Evolutionary conservation across 163 green algal species (phyloP).

Genomic region (Chloromonas sp.): DNA sequence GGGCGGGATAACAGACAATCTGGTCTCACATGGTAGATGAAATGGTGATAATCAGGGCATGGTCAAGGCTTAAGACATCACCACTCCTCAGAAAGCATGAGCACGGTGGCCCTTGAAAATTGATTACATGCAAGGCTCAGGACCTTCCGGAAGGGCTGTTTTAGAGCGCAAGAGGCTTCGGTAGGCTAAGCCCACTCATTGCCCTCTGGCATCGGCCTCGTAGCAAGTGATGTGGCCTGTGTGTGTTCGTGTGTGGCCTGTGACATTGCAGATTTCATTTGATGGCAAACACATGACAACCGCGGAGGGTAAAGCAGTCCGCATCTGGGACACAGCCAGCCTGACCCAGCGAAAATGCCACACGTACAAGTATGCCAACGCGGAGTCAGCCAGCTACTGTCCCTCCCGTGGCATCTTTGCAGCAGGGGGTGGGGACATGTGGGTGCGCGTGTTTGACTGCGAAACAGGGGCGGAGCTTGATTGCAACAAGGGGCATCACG

Average conservation of each 20-base stretch:
- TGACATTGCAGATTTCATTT: constrained; percentile 31
- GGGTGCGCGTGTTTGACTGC: constrained; percentile 87
- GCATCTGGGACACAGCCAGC: constrained; percentile 68
- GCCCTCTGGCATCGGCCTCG: no score
- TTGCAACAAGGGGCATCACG: constrained; percentile 93
- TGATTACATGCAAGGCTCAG: no score
- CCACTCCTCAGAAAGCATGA: not conserved
- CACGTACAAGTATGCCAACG: constrained; percentile 26
- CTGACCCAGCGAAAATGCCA: constrained; percentile 45
- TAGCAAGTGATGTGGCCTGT: no score
- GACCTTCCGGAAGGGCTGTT: no score
- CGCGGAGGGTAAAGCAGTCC: constrained; percentile 63
- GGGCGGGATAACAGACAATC: no score
- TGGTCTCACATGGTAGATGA: no score
- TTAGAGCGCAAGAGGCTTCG: no score
- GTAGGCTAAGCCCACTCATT: no score
- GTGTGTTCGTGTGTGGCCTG: no score
- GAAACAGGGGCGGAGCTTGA: constrained; percentile 79
- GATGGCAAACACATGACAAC: constrained; percentile 73
- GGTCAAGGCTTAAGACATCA: not conserved
- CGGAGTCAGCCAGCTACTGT: constrained; percentile 79
- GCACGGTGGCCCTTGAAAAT: no score
- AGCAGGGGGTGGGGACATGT: constrained; percentile 95
- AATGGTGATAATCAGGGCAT: not conserved
- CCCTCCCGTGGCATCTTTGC: constrained; percentile 60